A percentile compares a stretch with the other conserved stretches of the same genome.
These are phyloP conservation scores for Didymella sp. DNA, from an alignment of 2,329 filamentous ascomycete species.

Conservation along the genomic window DNA sequence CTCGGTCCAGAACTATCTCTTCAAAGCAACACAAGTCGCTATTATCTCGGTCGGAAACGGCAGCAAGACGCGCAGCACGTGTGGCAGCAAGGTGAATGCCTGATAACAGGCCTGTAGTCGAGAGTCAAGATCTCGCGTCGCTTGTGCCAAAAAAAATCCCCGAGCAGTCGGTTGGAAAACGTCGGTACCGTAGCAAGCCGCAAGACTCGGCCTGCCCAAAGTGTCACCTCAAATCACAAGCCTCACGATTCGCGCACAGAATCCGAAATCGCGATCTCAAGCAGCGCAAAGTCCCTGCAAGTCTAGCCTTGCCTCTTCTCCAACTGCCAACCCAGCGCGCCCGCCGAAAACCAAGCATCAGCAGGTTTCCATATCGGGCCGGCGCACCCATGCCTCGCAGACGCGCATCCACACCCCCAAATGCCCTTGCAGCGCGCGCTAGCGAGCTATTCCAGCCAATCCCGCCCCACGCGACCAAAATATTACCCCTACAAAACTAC, in stretches of 20 bases:
- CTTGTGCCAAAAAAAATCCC: constrained; percentile 8
- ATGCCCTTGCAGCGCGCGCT: background rate
- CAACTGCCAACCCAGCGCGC: background rate
- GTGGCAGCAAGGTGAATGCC: constrained; percentile 12
- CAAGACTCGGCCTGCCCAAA: no score
- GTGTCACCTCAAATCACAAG: no score
- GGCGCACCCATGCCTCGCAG: constrained; percentile 6
- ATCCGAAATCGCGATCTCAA: background rate
- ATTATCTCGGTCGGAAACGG: background rate
- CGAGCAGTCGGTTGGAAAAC: background rate
- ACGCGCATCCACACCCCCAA: background rate
- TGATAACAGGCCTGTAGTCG: constrained; percentile 3
- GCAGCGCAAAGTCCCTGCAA: no score
- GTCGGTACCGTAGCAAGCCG: constrained; percentile 15
- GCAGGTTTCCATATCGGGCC: constrained; percentile 24
- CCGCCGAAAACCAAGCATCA: background rate
- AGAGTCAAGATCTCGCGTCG: background rate
- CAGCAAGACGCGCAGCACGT: background rate
- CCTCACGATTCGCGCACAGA: background rate
- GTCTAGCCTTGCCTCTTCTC: background rate
- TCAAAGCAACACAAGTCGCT: background rate
- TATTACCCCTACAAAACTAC: constrained; percentile 23
- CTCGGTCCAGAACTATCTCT: constrained; percentile 17
- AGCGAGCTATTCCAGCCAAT: constrained; percentile 13
- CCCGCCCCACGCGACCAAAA: constrained; percentile 7